A percentile compares a stretch with the other conserved stretches of the same genome.
phyloP scores from a whole-genome alignment of 495 filamentous ascomycete species.

The Penicillium tannophilum region DNA sequence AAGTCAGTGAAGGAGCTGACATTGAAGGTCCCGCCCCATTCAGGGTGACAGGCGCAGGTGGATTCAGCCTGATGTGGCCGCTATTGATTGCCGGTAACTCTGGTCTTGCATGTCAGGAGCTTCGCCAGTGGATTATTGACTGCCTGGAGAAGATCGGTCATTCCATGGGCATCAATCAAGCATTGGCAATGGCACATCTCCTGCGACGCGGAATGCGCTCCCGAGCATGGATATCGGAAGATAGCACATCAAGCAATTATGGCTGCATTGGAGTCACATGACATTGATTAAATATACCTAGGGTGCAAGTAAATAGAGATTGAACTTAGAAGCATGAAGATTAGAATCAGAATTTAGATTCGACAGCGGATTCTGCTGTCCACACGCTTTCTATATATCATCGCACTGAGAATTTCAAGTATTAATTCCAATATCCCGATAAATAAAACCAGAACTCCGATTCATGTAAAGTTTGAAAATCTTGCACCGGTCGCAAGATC shows the following conservation, averaged over 20 bases:
- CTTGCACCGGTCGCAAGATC: neutral
- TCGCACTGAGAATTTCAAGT: neutral
- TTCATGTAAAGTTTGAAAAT: too few species aligned
- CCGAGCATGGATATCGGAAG: conserved; percentile 1
- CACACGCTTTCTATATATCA: neutral
- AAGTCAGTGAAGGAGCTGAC: neutral
- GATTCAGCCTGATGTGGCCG: conserved; percentile 23
- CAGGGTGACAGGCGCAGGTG: conserved; percentile 6
- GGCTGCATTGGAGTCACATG: neutral
- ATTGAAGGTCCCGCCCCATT: conserved; percentile 5
- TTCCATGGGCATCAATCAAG: conserved; percentile 21
- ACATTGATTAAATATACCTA: neutral
- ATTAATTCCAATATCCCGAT: neutral
- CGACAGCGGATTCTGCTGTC: too few species aligned
- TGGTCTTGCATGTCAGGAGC: conserved; percentile 2
- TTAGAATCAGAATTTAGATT: too few species aligned
- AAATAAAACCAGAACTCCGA: too few species aligned
- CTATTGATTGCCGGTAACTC: conserved; percentile 28
- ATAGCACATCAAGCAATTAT: neutral
- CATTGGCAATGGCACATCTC: conserved; percentile 17
- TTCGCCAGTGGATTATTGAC: conserved; percentile 16
- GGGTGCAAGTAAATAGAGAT: neutral
- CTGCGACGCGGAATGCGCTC: conserved; percentile 14
- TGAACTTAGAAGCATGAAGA: neutral
- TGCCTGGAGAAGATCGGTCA: conserved; percentile 20